Evolutionary conservation across 1,139 yeast genomes (phyloP), one percentile per base, ranked within the genome.

Genomic region (Candida sp.): DNA sequence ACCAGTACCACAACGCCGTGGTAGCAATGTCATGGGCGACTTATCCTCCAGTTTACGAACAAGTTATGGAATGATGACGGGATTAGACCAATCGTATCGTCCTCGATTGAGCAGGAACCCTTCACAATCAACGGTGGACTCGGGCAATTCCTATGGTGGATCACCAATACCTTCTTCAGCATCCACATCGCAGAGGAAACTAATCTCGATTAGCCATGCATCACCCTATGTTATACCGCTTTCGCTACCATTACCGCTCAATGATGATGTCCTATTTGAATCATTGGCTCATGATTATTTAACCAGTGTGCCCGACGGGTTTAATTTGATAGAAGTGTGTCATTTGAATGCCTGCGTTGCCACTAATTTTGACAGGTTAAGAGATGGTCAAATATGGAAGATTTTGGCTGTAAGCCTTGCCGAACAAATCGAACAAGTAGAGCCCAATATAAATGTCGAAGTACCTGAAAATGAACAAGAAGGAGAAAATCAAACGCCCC

Each of bases 331-430:
- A 4, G 81, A 80, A 33, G 81, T 77, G 1, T 84, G 90, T 54
- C 66, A 72, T 35, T 64, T 77, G 47, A 87, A 87, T 56, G 79
- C 88, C 1, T 65, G 70, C 30, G 70, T 79, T 3, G 88, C 91
- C 1, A 76, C 75, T 0, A 66, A 72, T 38, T 84, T 75, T 1
- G 73, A 74, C 11, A 64, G 73, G 43, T 70, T 68, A 46, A 64
- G 88, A 44, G 85, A 84, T 41, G 73, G 85, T 41, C 90, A 84
- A 56, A 73, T 82, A 0, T 87, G 95, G 95, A 66, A 75, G 45
- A 72, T 84, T n/a, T 63, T 87, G 3, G 79, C 79, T 2, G 78
- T 76, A 15, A 72, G 84, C 11, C 61, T 85, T 2, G 67, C 69
- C 11, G 78, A 81, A 56, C 80, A 79, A 34, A 38, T 38, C 21